These are phyloP conservation scores for Beauveria asiatica DNA, from an alignment of 2,329 filamentous ascomycete species.

Conservation along the genomic window DNA sequence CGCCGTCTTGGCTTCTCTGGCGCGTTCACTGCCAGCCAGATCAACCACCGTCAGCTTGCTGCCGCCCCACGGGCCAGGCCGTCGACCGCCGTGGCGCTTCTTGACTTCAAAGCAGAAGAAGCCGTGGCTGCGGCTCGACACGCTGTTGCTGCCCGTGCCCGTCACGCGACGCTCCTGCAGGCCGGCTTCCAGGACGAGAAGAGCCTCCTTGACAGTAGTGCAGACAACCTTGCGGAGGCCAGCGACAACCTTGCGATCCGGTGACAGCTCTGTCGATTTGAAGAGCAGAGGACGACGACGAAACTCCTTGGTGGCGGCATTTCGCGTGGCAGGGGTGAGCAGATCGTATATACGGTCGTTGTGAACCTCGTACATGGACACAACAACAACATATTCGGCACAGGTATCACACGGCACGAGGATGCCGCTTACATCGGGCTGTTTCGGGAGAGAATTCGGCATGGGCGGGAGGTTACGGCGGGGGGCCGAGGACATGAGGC, in stretches of 20 bases:
- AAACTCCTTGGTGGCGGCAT: slow-evolving; percentile 57
- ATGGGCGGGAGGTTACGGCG: slow-evolving; percentile 54
- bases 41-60: slow-evolving; percentile 84
- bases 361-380: slow-evolving; percentile 99
- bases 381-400: slow-evolving; percentile 75
- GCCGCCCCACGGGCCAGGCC: slow-evolving; percentile 57
- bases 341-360: slow-evolving; percentile 97
- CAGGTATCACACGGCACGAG: slow-evolving; percentile 49
- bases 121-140: slow-evolving; percentile 84
- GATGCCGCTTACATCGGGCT: slow-evolving; percentile 66
- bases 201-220: slow-evolving; percentile 68
- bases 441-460: slow-evolving; percentile 61
- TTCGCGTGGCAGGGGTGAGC: slow-evolving; percentile 55
- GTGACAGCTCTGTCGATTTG: slow-evolving; percentile 81
- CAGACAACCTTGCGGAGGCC: slow-evolving; percentile 88
- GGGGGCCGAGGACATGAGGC: slow-evolving; percentile 35
- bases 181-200: slow-evolving; percentile 84
- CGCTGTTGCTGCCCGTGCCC: slow-evolving; percentile 87
- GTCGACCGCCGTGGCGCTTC: slow-evolving; percentile 51
- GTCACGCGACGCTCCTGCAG: slow-evolving; percentile 79
- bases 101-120: slow-evolving; percentile 96
- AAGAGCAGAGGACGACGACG: slow-evolving; percentile 78
- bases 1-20: slow-evolving; percentile 86
- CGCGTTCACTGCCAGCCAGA: slow-evolving; percentile 86
- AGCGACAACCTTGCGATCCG: slow-evolving; percentile 89